phyloP scores from a whole-genome alignment of 2,329 filamentous ascomycete genomes.

The Clarireedia paspali region DNA sequence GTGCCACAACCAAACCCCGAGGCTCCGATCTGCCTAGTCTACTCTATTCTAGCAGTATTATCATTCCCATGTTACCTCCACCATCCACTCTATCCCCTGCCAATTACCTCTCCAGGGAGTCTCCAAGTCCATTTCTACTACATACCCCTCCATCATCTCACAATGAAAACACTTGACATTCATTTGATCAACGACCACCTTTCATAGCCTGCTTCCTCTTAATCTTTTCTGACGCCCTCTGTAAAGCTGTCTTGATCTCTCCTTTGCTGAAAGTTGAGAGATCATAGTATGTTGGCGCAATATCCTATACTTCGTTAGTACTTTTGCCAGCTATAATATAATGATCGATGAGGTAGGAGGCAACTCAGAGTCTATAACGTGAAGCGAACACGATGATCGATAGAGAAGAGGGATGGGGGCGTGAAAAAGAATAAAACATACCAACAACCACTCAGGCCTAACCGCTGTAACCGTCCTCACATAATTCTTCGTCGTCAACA shows the following conservation, averaged over 20 bases:
- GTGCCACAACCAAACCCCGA: too few species aligned
- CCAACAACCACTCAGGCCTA: slow-evolving; percentile 88
- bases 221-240: slow-evolving; percentile 51
- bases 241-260: slow-evolving; percentile 67
- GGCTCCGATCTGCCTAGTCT: too few species aligned
- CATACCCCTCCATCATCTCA: background rate
- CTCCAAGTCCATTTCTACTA: background rate
- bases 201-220: slow-evolving; percentile 40
- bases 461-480: slow-evolving; percentile 89
- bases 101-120: too few species aligned
- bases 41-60: too few species aligned
- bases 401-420: slow-evolving; percentile 8
- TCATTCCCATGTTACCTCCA: too few species aligned
- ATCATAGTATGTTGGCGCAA: slow-evolving; percentile 90
- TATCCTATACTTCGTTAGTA: slow-evolving; percentile 58
- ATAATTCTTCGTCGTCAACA: slow-evolving; percentile 96
- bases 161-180: background rate
- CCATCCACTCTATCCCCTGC: too few species aligned
- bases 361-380: background rate
- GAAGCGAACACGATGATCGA: background rate
- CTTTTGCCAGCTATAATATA: slow-evolving; percentile 17
- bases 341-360: background rate
- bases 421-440: slow-evolving; percentile 38
- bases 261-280: slow-evolving; percentile 74
- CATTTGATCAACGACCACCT: slow-evolving; percentile 12